These are phyloP conservation scores for Dothidotthia symphoricarpi DNA, from an alignment of 2,329 filamentous ascomycete species.

Conservation along the genomic window DNA sequence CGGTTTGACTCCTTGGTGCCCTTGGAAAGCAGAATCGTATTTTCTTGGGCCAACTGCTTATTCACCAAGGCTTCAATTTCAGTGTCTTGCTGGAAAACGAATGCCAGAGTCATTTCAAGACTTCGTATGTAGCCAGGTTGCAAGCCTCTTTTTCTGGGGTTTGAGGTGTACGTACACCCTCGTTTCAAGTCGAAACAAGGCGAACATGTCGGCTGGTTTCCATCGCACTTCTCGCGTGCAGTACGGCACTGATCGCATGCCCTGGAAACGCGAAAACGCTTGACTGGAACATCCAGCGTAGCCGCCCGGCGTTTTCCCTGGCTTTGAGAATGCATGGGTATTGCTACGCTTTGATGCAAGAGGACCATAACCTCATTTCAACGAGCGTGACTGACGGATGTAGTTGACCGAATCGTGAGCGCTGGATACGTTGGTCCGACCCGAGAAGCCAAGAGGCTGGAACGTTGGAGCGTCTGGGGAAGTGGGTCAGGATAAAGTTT, in stretches of 20 bases:
- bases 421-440: background rate
- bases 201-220: constrained; percentile 62
- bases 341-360: constrained; percentile 1
- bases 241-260: constrained; percentile 67
- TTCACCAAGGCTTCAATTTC: constrained; percentile 60
- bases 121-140: constrained; percentile 55
- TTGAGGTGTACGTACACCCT: constrained; percentile 67
- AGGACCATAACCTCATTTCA: constrained; percentile 1
- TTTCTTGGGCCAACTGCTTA: constrained; percentile 51
- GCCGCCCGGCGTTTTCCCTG: constrained; percentile 20
- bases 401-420: background rate
- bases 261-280: constrained; percentile 64
- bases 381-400: constrained; percentile 1
- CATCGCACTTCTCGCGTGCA: constrained; percentile 71
- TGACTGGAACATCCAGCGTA: constrained; percentile 19
- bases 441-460: constrained; percentile 2
- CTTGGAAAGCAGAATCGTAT: constrained; percentile 52
- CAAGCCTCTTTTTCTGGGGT: constrained; percentile 72
- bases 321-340: constrained; percentile 18
- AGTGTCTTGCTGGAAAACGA: constrained; percentile 47
- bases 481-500: constrained; percentile 9
- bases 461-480: constrained; percentile 7
- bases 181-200: constrained; percentile 64
- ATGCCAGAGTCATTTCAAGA: constrained; percentile 63
- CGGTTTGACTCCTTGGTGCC: constrained; percentile 54